Evolutionary conservation across 78 protist species (phyloP).

Genomic region (Anaeramoeba flamelloides): DNA sequence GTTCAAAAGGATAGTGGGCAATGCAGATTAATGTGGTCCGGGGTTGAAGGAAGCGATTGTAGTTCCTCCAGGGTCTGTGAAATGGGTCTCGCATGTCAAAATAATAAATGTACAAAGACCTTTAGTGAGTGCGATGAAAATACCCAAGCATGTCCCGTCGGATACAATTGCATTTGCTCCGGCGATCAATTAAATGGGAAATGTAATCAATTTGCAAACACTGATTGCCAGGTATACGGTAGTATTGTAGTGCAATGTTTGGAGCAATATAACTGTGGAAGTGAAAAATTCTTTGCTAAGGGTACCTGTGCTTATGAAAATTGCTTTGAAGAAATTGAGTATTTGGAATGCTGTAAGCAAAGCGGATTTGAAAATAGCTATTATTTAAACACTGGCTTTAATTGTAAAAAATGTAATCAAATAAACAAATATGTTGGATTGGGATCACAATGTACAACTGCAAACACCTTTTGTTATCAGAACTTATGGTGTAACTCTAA

Average conservation of each 20-base stretch:
- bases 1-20: not conserved
- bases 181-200: not conserved
- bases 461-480: too few relatives aligned
- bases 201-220: not conserved
- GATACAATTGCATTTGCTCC: not conserved
- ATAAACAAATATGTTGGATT: too few relatives aligned
- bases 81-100: not conserved
- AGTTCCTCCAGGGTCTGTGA: not conserved
- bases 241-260: not conserved
- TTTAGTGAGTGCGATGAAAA: not conserved
- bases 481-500: not conserved
- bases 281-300: not conserved
- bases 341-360: not conserved
- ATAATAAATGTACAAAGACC: not conserved
- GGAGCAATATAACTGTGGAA: not conserved
- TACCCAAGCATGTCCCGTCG: not conserved
- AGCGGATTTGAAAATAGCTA: not conserved
- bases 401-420: too few relatives aligned
- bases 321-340: not conserved
- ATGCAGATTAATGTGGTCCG: not conserved
- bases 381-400: too few relatives aligned
- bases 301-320: not conserved
- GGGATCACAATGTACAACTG: too few relatives aligned
- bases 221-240: not conserved
- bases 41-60: not conserved